Evolutionary conservation across 768 basidiomycete genomes (phyloP), one percentile per base, ranked within the genome.

Genomic region (Chiua virens): DNA sequence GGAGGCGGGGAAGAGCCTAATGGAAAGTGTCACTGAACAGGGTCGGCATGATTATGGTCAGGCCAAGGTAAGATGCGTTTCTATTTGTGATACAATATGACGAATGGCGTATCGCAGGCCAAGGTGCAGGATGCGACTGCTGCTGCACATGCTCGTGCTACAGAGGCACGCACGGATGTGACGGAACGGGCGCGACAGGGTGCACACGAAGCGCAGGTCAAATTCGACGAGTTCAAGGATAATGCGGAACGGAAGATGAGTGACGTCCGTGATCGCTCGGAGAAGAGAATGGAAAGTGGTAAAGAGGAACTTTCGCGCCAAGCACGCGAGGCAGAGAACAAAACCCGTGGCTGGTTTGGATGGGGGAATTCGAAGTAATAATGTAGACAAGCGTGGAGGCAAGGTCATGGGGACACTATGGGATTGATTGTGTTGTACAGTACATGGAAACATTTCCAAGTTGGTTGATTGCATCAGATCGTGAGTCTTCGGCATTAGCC

Each of bases 291-390:
- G 9, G 67, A 63, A 13, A 70, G 71, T 39, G 55, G 62, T 0
- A 69, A 71, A 62, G 69, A 61, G 34, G 59, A 54, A 10, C 53
- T 53, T 20, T 47, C 41, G 4, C 63, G 63, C 44, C 65, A 55
- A 32, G 61, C 56, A 14, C 58, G 47, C 30, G 56, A 57, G 18
- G 67, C 57, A 13, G 59, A 68, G 51, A 53, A 56, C 17, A 62
- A 65, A 11, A 39, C 64, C 4, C 69, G 72, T 35, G 59, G 67
- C 42, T 73, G 73, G 72, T 75, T 76, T 22, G 67, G 73, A 14
- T 74, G 73, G 61, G 75, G 73, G 21, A 56, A 70, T 43, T 58
- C 58, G 30, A 65, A 73, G 52, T 64, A 28, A 59, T n/a, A 22
- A 23, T 49, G 34, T 20, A 35, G 22, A 34, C 7, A 18, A 50